phyloP scores from a whole-genome alignment of 1,284 basidiomycete genomes.

The Heterobasidion occidentale region DNA sequence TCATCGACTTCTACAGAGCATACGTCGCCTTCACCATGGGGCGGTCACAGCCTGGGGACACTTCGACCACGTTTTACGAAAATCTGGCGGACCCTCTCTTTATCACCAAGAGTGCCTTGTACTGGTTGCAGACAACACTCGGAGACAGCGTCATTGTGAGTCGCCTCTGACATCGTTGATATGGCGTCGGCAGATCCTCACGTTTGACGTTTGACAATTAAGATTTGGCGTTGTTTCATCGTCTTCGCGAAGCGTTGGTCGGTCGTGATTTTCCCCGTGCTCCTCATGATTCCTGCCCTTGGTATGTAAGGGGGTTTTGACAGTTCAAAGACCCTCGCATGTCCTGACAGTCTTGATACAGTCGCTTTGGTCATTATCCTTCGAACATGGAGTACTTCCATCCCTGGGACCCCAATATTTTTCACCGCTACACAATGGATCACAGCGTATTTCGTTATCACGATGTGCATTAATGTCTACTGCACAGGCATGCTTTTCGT shows the following conservation, averaged over 20 bases:
- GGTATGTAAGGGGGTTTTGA: background rate
- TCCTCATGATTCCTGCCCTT: background rate
- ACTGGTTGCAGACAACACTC: background rate
- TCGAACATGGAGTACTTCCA: background rate
- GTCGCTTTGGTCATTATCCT: background rate
- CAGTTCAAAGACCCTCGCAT: too few relatives aligned
- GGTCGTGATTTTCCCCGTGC: background rate
- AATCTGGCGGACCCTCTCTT: background rate
- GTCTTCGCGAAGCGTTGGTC: background rate
- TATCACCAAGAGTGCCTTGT: background rate
- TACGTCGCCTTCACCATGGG: background rate
- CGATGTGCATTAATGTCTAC: background rate
- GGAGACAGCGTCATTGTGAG: background rate
- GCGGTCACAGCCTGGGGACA: background rate
- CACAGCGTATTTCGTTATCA: background rate
- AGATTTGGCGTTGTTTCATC: conserved; percentile 1
- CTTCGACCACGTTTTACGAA: background rate
- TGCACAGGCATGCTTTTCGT: background rate
- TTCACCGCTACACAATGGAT: background rate
- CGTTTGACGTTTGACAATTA: too few relatives aligned
- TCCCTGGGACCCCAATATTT: background rate
- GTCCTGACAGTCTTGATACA: background rate
- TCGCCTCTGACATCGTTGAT: background rate
- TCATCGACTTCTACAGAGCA: background rate
- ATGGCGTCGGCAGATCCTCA: background rate